Evolutionary conservation across 2,329 filamentous ascomycete genomes (phyloP).

Genomic region (Aulographum hederae): DNA sequence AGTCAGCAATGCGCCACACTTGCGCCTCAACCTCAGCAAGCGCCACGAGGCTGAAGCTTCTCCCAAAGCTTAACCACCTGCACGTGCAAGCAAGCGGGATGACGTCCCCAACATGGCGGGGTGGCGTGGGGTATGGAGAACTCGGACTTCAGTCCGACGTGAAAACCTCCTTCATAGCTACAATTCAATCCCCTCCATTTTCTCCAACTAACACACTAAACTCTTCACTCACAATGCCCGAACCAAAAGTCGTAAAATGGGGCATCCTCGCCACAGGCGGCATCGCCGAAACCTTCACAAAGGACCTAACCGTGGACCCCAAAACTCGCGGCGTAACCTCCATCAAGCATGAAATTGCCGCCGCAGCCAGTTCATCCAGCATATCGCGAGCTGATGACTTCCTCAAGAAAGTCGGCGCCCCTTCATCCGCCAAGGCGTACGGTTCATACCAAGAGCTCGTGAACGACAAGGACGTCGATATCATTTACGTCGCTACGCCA

Average conservation of each 20-base stretch:
- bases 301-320: conserved; percentile 63
- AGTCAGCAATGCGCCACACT: too few species aligned
- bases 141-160: too few species aligned
- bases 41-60: too few species aligned
- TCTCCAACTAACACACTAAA: too few species aligned
- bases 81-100: too few species aligned
- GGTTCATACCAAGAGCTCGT: conserved; percentile 71
- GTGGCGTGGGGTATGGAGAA: too few species aligned
- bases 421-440: conserved; percentile 50
- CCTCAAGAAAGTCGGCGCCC: conserved; percentile 51
- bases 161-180: too few species aligned
- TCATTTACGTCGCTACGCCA: conserved; percentile 77
- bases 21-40: too few species aligned
- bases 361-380: conserved; percentile 64
- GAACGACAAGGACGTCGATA: conserved; percentile 59
- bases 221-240: too few species aligned
- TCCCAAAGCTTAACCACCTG: too few species aligned
- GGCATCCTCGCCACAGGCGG: not conserved
- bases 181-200: too few species aligned
- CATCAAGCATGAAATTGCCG: conserved; percentile 58
- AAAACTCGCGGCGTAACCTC: conserved; percentile 49
- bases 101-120: too few species aligned
- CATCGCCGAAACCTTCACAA: conserved; percentile 38
- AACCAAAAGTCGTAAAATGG: not conserved
- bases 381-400: conserved; percentile 52